Evolutionary conservation across 192 early-diverging fungal species (phyloP).

Genomic region (Jimgerdemannia lactiflua): DNA sequence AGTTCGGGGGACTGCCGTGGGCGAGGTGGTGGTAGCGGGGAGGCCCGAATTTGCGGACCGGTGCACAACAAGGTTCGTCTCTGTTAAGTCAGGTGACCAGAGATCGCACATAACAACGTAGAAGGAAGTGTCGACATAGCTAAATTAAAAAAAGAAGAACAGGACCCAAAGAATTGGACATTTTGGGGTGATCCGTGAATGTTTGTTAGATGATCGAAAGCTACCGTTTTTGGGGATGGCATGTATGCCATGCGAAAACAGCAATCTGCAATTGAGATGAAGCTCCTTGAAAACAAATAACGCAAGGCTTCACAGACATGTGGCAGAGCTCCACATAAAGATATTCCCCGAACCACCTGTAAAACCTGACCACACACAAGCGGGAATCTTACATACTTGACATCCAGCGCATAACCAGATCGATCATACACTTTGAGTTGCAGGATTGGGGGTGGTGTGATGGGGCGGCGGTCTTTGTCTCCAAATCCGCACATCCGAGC

Average conservation of each 20-base stretch:
- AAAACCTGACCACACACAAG: too few relatives aligned
- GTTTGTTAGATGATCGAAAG: too few relatives aligned
- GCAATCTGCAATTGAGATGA: too few relatives aligned
- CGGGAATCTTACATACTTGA: not conserved
- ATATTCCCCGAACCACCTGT: too few relatives aligned
- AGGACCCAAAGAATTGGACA: too few relatives aligned
- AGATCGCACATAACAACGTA: conserved; percentile 45
- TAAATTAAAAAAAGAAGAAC: conserved; percentile 1
- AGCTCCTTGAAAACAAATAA: too few relatives aligned
- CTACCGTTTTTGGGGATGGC: too few relatives aligned
- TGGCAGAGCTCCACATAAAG: too few relatives aligned
- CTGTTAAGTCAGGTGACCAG: conserved; percentile 40
- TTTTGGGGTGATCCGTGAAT: too few relatives aligned
- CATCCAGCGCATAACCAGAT: conserved; percentile 24
- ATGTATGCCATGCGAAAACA: too few relatives aligned
- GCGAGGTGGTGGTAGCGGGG: not conserved
- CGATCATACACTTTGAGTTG: conserved; percentile 53
- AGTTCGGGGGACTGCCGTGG: conserved; percentile 5
- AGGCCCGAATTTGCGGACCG: conserved; percentile 18
- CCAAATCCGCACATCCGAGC: conserved; percentile 82
- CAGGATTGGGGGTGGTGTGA: conserved; percentile 68
- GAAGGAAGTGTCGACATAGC: conserved; percentile 45
- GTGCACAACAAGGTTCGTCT: conserved; percentile 43
- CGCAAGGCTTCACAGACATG: too few relatives aligned
- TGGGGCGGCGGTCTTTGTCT: conserved; percentile 70